Base-by-base conservation (phyloP, 2,329 filamentous ascomycete genomes). In the Diplodia corticola region DNA sequence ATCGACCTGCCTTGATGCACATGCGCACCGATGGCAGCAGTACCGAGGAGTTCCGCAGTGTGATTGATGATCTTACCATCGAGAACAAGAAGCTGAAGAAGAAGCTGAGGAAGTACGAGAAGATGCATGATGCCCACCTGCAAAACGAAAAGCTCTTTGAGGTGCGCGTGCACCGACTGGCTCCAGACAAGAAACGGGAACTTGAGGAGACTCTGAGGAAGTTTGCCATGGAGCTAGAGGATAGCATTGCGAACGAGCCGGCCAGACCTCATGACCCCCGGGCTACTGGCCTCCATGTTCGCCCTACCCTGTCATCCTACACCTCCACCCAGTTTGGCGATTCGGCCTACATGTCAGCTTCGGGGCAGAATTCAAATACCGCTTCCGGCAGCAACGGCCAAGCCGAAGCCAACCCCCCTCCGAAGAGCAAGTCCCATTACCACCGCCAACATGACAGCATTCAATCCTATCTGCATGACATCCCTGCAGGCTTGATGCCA, bases 11-110 rank as follows among this genome's bases (percentile, higher is more conserved):
- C 20, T 46, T 85, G 77, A 22, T 86, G 79, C 73, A 71, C 12
- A 46, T 76, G 44, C 57, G 50, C 17, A 63, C 61, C 33, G 79
- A 77, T 53, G 81, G 80, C 33, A 91, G 86, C 73, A 89, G 88
- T 60, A 87, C 86, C 30, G 91, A 91, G 66, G 91, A 93, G 65
- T 93, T 88, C 68, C 84, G 92, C 54, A 90, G 90, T 70, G 91
- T 96, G 17, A 96, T 96, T 55, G 92, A 96, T 72, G 92, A 96
- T 74, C 78, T 96, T 67, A 96, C 92, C 0, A 82, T 96, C 28
- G 90, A 93, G 73, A 96, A 95, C 74, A 91, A 92, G 75, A 89
- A 87, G 61, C 76, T 96, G 68, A 93, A 89, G 78, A 88, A 89
- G 70, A 87, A 88, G 71, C 73, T 96, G 64, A 89, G 86, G 71